A percentile compares a stretch with the other conserved stretches of the same genome.
Conservation (phyloP, 2,329 filamentous ascomycete species). For the Dichotomopilus funicola region DNA sequence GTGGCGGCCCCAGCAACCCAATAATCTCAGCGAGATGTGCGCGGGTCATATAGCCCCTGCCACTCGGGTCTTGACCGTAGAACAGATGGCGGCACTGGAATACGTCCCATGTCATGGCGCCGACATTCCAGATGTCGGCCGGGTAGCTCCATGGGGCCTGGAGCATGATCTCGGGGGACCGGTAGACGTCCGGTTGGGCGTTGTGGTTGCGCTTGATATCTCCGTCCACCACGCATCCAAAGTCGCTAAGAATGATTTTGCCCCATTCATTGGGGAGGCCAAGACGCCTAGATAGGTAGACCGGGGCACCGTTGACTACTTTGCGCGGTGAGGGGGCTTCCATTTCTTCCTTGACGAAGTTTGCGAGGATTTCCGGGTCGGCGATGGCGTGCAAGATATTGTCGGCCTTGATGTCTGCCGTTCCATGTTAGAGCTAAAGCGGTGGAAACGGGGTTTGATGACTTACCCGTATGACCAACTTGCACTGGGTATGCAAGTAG, state of each 20-base stretch:
- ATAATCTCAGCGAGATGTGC: constrained; percentile 40
- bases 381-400: neutral
- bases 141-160: constrained; percentile 30
- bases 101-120: constrained; percentile 29
- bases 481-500: neutral
- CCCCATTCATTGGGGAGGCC: neutral
- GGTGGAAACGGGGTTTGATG: neutral
- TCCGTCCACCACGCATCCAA: neutral
- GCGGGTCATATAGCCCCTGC: constrained; percentile 34
- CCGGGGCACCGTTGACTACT: neutral
- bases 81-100: constrained; percentile 32
- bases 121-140: constrained; percentile 35
- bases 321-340: neutral
- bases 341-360: neutral
- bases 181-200: neutral
- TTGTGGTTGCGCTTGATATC: neutral
- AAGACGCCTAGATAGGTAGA: neutral
- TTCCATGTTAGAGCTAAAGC: neutral
- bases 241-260: neutral
- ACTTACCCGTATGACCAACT: neutral
- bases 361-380: neutral
- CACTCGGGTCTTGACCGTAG: constrained; percentile 33
- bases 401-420: neutral
- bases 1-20: constrained; percentile 38
- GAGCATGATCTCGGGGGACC: constrained; percentile 34